phyloP scores from a whole-genome alignment of 768 basidiomycete species.

The Mrakia frigida region DNA sequence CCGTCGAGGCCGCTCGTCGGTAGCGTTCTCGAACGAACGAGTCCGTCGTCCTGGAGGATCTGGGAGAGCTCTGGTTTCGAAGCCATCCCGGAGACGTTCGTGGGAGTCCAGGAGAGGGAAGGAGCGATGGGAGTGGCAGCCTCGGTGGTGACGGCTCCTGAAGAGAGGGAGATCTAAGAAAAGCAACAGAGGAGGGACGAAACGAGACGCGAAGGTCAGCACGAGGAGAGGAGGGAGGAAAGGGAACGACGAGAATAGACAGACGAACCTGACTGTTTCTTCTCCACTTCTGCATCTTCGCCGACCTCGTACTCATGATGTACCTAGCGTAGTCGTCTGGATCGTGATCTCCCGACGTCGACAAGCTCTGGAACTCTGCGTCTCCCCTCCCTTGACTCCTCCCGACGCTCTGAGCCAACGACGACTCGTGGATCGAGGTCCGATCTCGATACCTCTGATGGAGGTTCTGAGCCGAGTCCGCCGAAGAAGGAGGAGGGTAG shows the following conservation, averaged over 20 bases:
- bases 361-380: background rate
- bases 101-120: slow-evolving; percentile 8
- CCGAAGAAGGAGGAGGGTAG: background rate
- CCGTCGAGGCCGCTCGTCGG: background rate
- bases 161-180: background rate
- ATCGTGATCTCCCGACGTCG: slow-evolving; percentile 10
- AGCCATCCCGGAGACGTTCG: background rate
- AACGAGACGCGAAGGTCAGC: background rate
- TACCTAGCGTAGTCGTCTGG: slow-evolving; percentile 39
- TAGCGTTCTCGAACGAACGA: slow-evolving; percentile 7
- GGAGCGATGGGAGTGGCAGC: background rate
- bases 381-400: slow-evolving; percentile 3
- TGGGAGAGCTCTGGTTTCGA: background rate
- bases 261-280: slow-evolving; percentile 22
- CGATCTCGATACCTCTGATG: slow-evolving; percentile 29
- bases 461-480: background rate
- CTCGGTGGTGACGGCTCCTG: background rate
- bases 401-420: background rate
- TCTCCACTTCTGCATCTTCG: slow-evolving; percentile 47
- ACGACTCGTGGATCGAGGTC: slow-evolving; percentile 31
- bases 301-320: slow-evolving; percentile 47
- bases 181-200: background rate
- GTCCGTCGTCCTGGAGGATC: background rate
- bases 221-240: background rate
- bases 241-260: no score